These are phyloP conservation scores for Fusarium acutatum DNA, from an alignment of 2,329 filamentous ascomycete genomes.

Conservation along the genomic window DNA sequence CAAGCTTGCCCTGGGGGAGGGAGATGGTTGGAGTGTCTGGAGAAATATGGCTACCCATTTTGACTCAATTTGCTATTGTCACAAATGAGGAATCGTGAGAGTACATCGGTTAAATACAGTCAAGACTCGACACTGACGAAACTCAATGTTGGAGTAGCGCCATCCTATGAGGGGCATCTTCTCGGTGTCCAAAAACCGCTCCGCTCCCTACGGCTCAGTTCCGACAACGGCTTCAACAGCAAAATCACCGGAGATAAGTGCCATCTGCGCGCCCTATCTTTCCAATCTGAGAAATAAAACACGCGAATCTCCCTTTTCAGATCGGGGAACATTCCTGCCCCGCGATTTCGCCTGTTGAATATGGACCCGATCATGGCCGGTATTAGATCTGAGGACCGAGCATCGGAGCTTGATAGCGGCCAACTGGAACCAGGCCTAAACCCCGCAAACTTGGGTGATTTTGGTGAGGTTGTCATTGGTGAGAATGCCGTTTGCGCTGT, in stretches of 20 bases:
- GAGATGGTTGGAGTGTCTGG: constrained; percentile 17
- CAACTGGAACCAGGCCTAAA: neutral
- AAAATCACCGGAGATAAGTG: neutral
- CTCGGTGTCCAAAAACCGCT: constrained; percentile 20
- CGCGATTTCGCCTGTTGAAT: constrained; percentile 6
- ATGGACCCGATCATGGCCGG: neutral
- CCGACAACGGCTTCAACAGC: neutral
- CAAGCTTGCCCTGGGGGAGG: constrained; percentile 34
- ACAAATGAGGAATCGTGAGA: neutral
- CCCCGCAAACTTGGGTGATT: neutral
- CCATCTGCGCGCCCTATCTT: neutral
- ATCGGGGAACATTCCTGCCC: constrained; percentile 19
- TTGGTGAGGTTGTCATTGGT: neutral
- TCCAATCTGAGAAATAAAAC: neutral
- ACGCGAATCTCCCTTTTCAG: neutral
- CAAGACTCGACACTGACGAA: neutral
- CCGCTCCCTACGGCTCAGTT: neutral
- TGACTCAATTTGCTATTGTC: neutral
- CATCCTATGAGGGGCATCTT: neutral
- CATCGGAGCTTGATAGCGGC: neutral
- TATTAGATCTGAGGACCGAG: constrained; percentile 19
- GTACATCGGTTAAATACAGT: neutral
- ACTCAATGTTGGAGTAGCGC: neutral
- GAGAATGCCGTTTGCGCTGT: neutral
- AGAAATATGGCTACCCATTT: constrained; percentile 23